Evolutionary conservation across 163 green algal species (phyloP), one percentile per base, ranked within the genome.

Genomic region (Coccomyxa subellipsoidea): DNA sequence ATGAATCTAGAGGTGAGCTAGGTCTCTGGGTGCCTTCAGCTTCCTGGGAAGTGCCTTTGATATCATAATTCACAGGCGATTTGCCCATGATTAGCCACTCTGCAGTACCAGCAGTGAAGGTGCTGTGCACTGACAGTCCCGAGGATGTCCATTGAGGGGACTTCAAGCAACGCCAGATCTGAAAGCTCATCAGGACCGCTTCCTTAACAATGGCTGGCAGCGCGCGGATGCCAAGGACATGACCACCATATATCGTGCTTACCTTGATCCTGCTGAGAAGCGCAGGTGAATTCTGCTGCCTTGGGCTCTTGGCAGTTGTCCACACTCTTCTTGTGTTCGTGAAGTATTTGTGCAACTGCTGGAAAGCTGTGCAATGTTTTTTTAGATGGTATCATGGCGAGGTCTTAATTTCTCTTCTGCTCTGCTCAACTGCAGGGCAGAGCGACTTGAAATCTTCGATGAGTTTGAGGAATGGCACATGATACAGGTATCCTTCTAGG

Each of bases 401-500:
- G n/a, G n/a, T n/a, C n/a, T n/a, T n/a, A n/a, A n/a, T n/a, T n/a
- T n/a, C n/a, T n/a, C n/a, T n/a, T n/a, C n/a, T n/a, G n/a, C n/a
- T n/a, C n/a, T n/a, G n/a, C n/a, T n/a, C n/a, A n/a, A n/a, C n/a
- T 32, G 54, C 77, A 81, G 47, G 77, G 77, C 77, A 35, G 93
- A 98, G 86, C 81, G 89, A 80, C 82, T 99, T 38, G 96, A 99
- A 83, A 90, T 98, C 1, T 95, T 99, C 85, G 96, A 99, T 78
- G 96, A 99, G 88, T 92, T 98, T 87, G 96, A 99, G 86, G 96
- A 99, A 86, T 99, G 96, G 96, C 89, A 97, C 83, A 88, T 98
- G 79, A 95, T 98, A 25, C 94, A 88, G 83, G 76, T 86, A 40
- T 37, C 21, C 47, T 59, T 59, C 47, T 54, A 54, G n/a, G n/a